phyloP scores from a whole-genome alignment of 176 grass and related monocot genomes.

The Poa annua region DNA sequence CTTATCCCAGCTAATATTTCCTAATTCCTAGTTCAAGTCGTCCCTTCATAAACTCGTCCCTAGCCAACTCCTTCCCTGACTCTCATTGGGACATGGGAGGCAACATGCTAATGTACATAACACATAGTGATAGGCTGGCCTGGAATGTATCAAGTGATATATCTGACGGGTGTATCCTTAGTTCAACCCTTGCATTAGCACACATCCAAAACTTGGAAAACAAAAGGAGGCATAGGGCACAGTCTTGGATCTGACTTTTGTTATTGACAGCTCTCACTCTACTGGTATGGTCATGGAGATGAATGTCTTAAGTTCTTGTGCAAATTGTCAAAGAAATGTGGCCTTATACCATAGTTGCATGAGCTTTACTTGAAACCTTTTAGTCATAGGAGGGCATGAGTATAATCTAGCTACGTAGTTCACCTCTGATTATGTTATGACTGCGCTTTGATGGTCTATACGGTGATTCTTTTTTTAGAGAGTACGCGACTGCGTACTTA shows the following conservation, averaged over 20 bases:
- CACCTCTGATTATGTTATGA: background rate
- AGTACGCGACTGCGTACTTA: too few relatives aligned
- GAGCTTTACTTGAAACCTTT: background rate
- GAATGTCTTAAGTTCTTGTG: background rate
- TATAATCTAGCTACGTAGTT: background rate
- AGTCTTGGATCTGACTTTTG: slow-evolving; percentile 14
- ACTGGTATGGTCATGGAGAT: background rate
- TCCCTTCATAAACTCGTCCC: too few relatives aligned
- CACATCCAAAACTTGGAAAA: background rate
- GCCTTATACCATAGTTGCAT: background rate
- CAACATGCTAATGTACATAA: too few relatives aligned
- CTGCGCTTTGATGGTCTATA: background rate
- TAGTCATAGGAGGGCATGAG: background rate
- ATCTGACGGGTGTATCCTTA: background rate
- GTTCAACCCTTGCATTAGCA: slow-evolving; percentile 1
- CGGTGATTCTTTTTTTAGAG: background rate
- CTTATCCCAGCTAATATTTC: too few relatives aligned
- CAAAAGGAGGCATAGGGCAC: background rate
- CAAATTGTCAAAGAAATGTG: background rate
- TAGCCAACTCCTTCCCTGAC: too few relatives aligned
- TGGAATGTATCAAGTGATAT: background rate
- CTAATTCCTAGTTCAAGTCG: too few relatives aligned
- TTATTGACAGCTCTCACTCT: slow-evolving; percentile 11
- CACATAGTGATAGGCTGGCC: background rate
- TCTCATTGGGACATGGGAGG: too few relatives aligned